Conservation (phyloP, 2,329 filamentous ascomycete species). For the Trichoderma sp. region DNA sequence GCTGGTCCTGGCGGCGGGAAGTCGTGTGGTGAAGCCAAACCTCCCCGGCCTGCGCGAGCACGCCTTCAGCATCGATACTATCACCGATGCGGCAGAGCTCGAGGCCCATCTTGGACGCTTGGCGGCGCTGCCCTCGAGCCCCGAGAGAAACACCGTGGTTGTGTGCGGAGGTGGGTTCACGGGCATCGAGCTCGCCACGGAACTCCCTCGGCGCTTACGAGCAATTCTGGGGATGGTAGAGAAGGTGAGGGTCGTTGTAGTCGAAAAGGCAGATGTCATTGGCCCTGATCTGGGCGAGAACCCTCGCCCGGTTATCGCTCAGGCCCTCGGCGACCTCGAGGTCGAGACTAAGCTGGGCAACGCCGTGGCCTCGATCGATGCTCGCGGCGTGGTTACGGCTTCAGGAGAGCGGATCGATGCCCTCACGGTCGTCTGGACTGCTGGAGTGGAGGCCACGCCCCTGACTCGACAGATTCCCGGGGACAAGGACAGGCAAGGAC, state of each 20-base stretch:
- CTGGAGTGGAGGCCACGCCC: constrained; percentile 35
- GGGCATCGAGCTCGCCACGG: constrained; percentile 35
- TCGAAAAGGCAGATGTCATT: constrained; percentile 32
- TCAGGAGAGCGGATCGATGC: constrained; percentile 37
- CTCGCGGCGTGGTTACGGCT: constrained; percentile 28
- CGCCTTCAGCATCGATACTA: constrained; percentile 37
- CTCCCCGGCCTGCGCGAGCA: constrained; percentile 35
- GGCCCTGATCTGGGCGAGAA: constrained; percentile 36
- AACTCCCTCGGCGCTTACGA: constrained; percentile 34
- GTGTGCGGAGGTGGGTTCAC: constrained; percentile 39
- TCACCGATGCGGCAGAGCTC: constrained; percentile 31
- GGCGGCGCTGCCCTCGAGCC: constrained; percentile 26
- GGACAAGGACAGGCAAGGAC: constrained; percentile 31
- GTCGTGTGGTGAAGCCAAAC: constrained; percentile 32
- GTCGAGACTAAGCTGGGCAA: constrained; percentile 35
- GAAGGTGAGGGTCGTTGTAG: constrained; percentile 29
- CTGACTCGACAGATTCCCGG: constrained; percentile 36
- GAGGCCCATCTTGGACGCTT: constrained; percentile 34
- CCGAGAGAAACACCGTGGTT: constrained; percentile 36
- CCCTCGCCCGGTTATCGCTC: constrained; percentile 35
- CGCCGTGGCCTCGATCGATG: constrained; percentile 31
- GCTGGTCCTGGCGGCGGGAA: constrained; percentile 40
- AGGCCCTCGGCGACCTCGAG: constrained; percentile 33
- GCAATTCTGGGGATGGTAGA: constrained; percentile 24
- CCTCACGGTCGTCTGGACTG: constrained; percentile 40